Evolutionary conservation across 139 green algal genomes (phyloP), one percentile per base, ranked within the genome.

Genomic region (Yamagishiella unicocca): DNA sequence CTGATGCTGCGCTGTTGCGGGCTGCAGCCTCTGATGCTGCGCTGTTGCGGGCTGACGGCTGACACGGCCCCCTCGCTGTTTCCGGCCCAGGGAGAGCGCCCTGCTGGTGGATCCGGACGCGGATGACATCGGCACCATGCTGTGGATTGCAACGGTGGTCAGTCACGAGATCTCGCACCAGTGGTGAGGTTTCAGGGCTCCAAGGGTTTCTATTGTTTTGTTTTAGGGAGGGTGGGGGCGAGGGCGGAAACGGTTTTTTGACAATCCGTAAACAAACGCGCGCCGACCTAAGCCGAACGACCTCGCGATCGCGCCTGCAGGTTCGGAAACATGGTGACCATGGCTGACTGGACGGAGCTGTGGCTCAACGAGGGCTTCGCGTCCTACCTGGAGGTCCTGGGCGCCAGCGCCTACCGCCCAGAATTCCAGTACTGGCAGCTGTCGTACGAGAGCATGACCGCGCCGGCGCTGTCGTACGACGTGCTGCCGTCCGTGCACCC

Each of bases 311-410:
- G n/a, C n/a, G n/a, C n/a, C n/a, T n/a, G 6, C 79, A 86, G 80
- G 78, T 92, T 90, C 82, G 92, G 97, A 33, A 95, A 99, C 89
- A 91, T 99, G 75, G 96, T 98, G 12, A 99, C 97, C 5, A 92
- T 93, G 74, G 81, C 88, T 0, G 95, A 92, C 82, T 99, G 97
- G 97, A 94, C 90, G 3, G 96, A 99, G 91, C 88, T 99, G 72
- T 99, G 96, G 95, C 92, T 99, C 6, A 98, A 98, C 70, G 96
- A 99, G 89, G 97, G 97, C 55, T 97, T 97, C 84, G 96, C 96
- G 10, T 93, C 89, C 22, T 98, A 98, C 91, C 95, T 97, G 85
- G 95, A 98, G 89, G 87, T 91, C 22, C 62, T 97, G 35, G 82
- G 8, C 8, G 42, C 67, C 21, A 37, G 85, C 31, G 87, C 87